Base-by-base conservation (phyloP, 306 rosid genomes). In the Prunus fruticosa region DNA sequence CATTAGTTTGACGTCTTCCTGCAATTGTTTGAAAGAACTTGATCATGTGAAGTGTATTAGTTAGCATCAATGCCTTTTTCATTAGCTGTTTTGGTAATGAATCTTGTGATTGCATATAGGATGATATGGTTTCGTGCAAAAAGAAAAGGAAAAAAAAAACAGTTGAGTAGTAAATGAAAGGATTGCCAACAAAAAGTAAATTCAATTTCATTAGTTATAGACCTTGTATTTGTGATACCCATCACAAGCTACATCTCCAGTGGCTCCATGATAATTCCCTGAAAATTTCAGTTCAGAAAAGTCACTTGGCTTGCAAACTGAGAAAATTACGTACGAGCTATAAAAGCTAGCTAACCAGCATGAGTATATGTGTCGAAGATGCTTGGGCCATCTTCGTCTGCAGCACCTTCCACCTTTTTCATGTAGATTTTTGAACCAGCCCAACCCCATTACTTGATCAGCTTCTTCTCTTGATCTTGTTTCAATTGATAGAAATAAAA, bases 1-100 rank as follows among this genome's bases (percentile, higher is more conserved):
- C 98, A 91, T 91, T 47, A 91, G 88, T 45, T 46, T 76, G 75
- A 88, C 97, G 84, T 93, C 97, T 88, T 91, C 96, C 98, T 91
- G 85, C 82, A 88, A 73, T 18, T 46, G 14, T 71, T 70, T 38
- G 30, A 4, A 68, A 2, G 20, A 46, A 46, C 23, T 45, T 46
- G 69, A 63, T 18, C 70, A 27, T 43, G 27, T 16, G 56, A 51
- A 20, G 28, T 3, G 22, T 65, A 16, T 16, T 6, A 54, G 8
- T 6, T 8, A 54, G 23, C 27, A 54, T 1, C 61, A 54, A 1
- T 11, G 19, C 10, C 8, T 54, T n/a, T 54, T 22, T 51, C 7
- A 51, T 16, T 51, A 51, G 20, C 19, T 1, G 41, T 34, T 34
- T 34, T 34, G 41, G 41, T 34, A 5, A 34, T 5, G 41, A 34